Evolutionary conservation across 345 rosid species (phyloP).

Genomic region (Nasturtium officinale): DNA sequence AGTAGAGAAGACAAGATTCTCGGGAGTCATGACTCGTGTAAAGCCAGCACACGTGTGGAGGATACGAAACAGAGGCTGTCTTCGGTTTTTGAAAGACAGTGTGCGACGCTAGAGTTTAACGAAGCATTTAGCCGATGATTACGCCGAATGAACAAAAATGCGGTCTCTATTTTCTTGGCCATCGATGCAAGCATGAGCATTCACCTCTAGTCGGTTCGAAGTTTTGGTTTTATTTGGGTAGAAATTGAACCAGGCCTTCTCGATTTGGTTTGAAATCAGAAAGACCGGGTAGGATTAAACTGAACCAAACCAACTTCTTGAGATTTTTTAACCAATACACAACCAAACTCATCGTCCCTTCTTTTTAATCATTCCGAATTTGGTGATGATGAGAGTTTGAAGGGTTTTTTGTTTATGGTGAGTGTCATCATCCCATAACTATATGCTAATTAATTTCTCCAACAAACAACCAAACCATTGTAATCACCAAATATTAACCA

Average conservation of each 20-base stretch:
- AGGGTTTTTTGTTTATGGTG: neutral
- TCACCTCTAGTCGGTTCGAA: neutral
- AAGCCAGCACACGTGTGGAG: neutral
- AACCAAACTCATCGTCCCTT: conserved; percentile 1
- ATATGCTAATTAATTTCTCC: conserved; percentile 24
- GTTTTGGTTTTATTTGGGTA: neutral
- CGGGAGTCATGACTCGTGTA: neutral
- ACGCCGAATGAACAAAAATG: neutral
- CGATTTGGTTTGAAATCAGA: conserved; percentile 3
- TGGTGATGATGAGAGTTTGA: conserved; percentile 15
- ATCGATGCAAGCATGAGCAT: neutral
- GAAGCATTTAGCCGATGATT: neutral
- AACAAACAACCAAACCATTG: conserved; percentile 19
- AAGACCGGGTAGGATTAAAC: neutral
- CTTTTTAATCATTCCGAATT: conserved; percentile 22
- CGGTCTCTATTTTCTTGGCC: neutral
- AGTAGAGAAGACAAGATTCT: neutral
- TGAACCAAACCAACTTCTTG: conserved; percentile 7
- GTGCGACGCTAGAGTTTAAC: neutral
- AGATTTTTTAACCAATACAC: neutral
- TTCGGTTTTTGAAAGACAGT: neutral
- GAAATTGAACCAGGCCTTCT: neutral
- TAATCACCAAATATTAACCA: conserved; percentile 29
- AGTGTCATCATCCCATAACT: neutral
- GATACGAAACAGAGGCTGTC: neutral